These are phyloP conservation scores for Podospora anserina DNA, from an alignment of 495 filamentous ascomycete species.

Conservation along the genomic window DNA sequence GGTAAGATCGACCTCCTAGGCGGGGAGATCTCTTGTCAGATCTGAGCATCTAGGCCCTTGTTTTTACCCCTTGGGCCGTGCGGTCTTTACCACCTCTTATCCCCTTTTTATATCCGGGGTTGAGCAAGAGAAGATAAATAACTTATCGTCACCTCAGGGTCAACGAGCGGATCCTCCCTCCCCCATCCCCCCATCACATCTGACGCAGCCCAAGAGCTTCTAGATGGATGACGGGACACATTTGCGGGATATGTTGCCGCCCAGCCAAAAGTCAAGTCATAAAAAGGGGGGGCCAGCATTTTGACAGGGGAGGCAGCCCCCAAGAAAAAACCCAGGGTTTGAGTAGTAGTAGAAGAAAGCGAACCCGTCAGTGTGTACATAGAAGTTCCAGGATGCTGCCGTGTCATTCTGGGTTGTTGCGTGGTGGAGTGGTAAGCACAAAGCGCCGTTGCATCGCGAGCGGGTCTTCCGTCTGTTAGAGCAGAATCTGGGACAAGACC, in stretches of 20 bases:
- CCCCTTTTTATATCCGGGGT: constrained; percentile 4
- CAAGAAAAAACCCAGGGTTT: background rate
- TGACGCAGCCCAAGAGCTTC: constrained; percentile 8
- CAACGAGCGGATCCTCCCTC: background rate
- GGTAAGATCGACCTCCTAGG: background rate
- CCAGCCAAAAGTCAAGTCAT: background rate
- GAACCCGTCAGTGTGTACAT: background rate
- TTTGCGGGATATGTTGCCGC: constrained; percentile 8
- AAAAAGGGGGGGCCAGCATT: background rate
- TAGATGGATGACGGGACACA: background rate
- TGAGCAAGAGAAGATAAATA: background rate
- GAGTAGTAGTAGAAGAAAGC: background rate
- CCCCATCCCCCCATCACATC: background rate
- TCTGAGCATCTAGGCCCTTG: background rate
- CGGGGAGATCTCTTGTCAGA: background rate
- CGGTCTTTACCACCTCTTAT: background rate
- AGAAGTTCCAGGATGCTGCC: constrained; percentile 3
- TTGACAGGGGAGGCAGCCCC: background rate
- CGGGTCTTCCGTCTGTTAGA: constrained; percentile 1
- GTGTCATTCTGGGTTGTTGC: background rate
- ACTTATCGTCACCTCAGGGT: constrained; percentile 6
- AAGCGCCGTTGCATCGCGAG: background rate
- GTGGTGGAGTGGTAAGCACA: background rate
- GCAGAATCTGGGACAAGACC: constrained; percentile 7
- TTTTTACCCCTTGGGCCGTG: constrained; percentile 6